These are phyloP conservation scores for Ceratocystis alfenasii DNA, from an alignment of 2,329 filamentous ascomycete genomes.

Conservation along the genomic window DNA sequence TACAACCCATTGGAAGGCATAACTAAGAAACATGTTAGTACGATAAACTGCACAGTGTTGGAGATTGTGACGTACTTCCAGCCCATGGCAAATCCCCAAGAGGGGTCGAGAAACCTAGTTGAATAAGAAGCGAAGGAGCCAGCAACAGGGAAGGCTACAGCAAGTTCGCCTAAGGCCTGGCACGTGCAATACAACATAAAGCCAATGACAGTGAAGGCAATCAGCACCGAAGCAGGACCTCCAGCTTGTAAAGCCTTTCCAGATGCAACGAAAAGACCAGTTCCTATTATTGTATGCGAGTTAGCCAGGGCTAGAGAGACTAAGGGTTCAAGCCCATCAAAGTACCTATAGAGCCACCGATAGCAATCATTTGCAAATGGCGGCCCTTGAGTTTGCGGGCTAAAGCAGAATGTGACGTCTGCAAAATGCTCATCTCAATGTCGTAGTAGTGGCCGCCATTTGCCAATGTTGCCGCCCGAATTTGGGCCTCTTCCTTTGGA, in stretches of 20 bases:
- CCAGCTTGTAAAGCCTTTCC: conserved; percentile 58
- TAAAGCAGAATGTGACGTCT: conserved; percentile 65
- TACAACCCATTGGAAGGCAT: conserved; percentile 78
- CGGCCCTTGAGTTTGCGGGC: conserved; percentile 67
- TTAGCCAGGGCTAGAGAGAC: conserved; percentile 13
- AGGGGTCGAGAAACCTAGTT: conserved; percentile 82
- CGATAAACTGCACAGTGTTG: neutral
- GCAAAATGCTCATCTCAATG: conserved; percentile 48
- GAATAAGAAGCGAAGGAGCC: conserved; percentile 89
- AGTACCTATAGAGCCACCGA: conserved; percentile 75
- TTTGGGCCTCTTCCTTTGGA: conserved; percentile 26
- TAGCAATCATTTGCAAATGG: conserved; percentile 95
- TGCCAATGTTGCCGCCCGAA: conserved; percentile 27
- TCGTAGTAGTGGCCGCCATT: conserved; percentile 43
- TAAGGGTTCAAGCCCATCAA: neutral
- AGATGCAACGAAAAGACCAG: conserved; percentile 77
- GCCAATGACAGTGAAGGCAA: conserved; percentile 70
- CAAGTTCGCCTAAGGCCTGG: conserved; percentile 82
- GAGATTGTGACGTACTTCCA: conserved; percentile 56
- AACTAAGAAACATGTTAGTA: conserved; percentile 37
- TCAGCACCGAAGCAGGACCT: conserved; percentile 64
- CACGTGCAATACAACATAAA: conserved; percentile 85
- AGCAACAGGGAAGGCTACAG: conserved; percentile 78
- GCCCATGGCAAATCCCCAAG: conserved; percentile 91
- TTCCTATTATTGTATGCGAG: conserved; percentile 38